Percentiles rank a stretch among this genome's conserved stretches.
Conservation (phyloP, 805 yeast genomes). For the Wickerhamomyces chaumierensis region DNA sequence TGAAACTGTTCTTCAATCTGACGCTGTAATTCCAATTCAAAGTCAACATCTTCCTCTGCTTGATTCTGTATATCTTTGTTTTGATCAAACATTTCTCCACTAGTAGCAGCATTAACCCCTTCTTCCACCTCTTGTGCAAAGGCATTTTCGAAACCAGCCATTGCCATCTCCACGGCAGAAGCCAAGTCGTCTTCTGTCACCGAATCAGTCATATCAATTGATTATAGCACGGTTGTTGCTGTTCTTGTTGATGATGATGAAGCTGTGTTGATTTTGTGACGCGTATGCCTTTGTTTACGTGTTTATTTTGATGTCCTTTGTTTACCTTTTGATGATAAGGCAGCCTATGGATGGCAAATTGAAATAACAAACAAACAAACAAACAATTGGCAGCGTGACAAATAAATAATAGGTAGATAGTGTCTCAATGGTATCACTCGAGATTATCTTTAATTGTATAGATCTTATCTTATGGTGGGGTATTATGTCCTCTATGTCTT, state of each 20-base stretch:
- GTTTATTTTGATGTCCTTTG: not conserved
- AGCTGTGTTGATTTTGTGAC: slow-evolving; percentile 4
- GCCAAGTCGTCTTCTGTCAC: slow-evolving; percentile 23
- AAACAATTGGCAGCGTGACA: not conserved
- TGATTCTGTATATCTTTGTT: not conserved
- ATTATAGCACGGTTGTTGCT: too few species aligned
- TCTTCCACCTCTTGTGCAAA: too few species aligned
- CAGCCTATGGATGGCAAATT: too few species aligned
- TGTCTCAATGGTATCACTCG: too few species aligned
- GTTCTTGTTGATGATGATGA: too few species aligned
- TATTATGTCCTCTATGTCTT: not conserved
- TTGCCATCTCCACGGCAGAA: slow-evolving; percentile 29
- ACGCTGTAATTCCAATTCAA: slow-evolving; percentile 16
- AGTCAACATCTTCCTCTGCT: slow-evolving; percentile 7
- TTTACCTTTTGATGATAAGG: not conserved
- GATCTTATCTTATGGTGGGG: not conserved
- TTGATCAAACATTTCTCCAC: too few species aligned
- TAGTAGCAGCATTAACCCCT: too few species aligned
- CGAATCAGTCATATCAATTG: slow-evolving; percentile 1
- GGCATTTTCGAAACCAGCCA: slow-evolving; percentile 14
- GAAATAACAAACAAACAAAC: not conserved
- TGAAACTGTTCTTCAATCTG: slow-evolving; percentile 14
- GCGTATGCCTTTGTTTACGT: not conserved
- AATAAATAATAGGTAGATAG: too few species aligned
- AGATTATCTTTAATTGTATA: not conserved